Evolutionary conservation across 805 yeast species (phyloP), one percentile per base, ranked within the genome.

Genomic region (Lachancea nothofagi): DNA sequence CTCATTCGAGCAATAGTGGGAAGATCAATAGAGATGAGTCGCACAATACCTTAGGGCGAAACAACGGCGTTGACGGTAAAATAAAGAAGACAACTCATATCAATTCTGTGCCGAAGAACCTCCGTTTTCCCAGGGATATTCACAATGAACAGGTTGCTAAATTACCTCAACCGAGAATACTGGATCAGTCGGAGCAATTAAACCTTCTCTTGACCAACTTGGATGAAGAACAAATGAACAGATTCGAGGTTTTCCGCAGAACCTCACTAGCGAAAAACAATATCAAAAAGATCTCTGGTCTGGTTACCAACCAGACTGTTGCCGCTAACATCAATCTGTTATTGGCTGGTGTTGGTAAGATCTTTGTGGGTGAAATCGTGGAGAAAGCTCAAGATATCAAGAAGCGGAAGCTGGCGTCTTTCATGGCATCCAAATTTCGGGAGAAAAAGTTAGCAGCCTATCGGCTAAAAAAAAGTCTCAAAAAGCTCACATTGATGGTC

Each of bases 291-390:
- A 66, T 88, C 18, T 89, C 94, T 9, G 80, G 82, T 50, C 75
- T 83, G 20, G 82, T 83, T 0, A 66, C 86, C 35, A 88, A 87
- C 30, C 95, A 88, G 57, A 77, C 80, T 33, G 78, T 88, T 8
- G 80, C 90, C 2, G 84, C 75, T 42, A 83, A 83, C 45, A 80
- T 87, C 17, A 83, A 95, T 0, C 79, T 85, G 38, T 80, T 87
- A 7, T 61, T 89, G 33, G 84, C 90, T 5, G 96, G 96, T 59
- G 73, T 87, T 40, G 83, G 95, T 2, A 89, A 89, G 57, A 83
- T 86, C 50, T 80, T 85, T 57, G 73, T 88, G n/a, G 95, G 96
- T 9, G 97, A 89, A 51, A 74, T 89, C 13, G 82, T 89, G 9
- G 94, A 89, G 46, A 70, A 77, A 51, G 95, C 96, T 0, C 71